Evolutionary conservation across 2,329 filamentous ascomycete species (phyloP), one percentile per base, ranked within the genome.

Genomic region (Monilinia aucupariae): DNA sequence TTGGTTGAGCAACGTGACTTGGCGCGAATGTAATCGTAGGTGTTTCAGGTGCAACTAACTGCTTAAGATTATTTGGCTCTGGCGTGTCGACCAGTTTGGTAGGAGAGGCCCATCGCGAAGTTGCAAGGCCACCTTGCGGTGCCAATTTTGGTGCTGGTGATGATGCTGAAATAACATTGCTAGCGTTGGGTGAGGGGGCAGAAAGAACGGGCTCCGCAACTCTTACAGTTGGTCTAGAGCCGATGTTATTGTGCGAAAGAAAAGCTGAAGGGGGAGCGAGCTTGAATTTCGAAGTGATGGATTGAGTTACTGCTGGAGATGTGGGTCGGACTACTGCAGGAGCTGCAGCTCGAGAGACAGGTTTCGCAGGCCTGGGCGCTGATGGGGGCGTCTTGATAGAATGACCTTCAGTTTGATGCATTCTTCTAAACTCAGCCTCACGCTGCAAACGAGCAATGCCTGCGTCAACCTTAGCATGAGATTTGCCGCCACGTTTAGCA

Each of bases 371-470:
- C 20, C 20, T 51, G 30, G 49, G 20, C 9, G 45, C 50, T 22
- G 12, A 59, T 20, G 17, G 27, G 15, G 47, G 39, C 12, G 45
- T 17, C 48, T 51, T 62, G 4, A 56, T 37, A 22, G 53, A 52
- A 25, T 34, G 15, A 32, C 37, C 61, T 52, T 8, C 51, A 41
- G 34, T 45, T 53, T n/a, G 37, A 25, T 52, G 20, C 10, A 27
- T 37, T 39, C 43, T 61, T 34, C 58, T 49, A 39, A 25, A 30
- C 13, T 49, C 34, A 25, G 56, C 50, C 32, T 61, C 43, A 10
- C 32, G 32, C 34, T 61, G 56, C 10, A 60, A 50, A 25, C 49
- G 60, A 34, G 56, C 62, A 55, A 64, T 54, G 4, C 60, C 63
- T 15, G 30, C 27, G 39, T 59, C 53, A 47, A 64, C 47, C 17